Evolutionary conservation across 148 eudicot species (phyloP), one percentile per base, ranked within the genome.

Genomic region (Nyssa sinensis): DNA sequence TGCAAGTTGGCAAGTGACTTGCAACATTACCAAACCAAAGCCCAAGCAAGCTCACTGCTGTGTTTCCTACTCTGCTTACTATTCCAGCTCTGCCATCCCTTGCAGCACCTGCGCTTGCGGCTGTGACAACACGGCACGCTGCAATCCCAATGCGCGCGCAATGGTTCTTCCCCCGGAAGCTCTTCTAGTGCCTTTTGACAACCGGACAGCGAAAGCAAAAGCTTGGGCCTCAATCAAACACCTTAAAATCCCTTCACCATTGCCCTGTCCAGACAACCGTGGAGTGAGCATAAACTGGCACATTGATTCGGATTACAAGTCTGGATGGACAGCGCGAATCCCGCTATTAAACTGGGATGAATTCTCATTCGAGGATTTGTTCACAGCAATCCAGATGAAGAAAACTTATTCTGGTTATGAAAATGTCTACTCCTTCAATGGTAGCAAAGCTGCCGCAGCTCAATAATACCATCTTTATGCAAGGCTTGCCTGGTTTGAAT

Each of bases 1-100:
- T 0, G 96, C 98, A 1, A 90, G 86, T 70, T 94, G 97, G 97
- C 93, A 91, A 68, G 74, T 93, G 3, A 85, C 83, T 16, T 93
- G 98, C 80, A 93, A 93, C 87, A 91, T 93, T 35, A 89, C 92
- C 16, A 72, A 63, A 0, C 98, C 98, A 5, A 91, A 93, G 73
- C 82, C 80, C 7, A 86, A 75, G 61, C 73, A 80, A 24, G 58
- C 75, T 13, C 73, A 78, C 53, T 93, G 98, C 71, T 93, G 96
- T 17, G 96, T 90, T 12, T 81, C 96, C n/a, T 93, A 75, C 77
- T 93, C 98, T 23, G 84, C 90, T 64, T 93, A 86, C 81, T 91
- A 83, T 28, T 69, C 85, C 17, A 69, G 69, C 5, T 71, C 86
- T 0, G 88, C 51, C 1, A 67, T 87, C 60, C 85, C 88, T 1